phyloP scores from a whole-genome alignment of 257 asterid genomes.

The Lantana camara region DNA sequence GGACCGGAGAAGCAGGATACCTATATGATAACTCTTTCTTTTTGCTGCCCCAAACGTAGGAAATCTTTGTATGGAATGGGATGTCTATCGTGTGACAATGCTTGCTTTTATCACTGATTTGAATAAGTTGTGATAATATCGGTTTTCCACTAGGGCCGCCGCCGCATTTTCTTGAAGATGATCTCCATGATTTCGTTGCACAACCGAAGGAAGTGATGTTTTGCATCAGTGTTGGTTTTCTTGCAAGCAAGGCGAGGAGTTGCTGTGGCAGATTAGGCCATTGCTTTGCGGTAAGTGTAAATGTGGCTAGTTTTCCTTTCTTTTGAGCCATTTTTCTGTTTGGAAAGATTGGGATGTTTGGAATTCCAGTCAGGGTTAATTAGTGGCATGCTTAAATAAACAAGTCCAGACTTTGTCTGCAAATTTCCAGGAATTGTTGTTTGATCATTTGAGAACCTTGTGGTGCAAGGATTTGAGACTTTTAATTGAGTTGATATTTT shows the following conservation, averaged over 20 bases:
- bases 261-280: not conserved
- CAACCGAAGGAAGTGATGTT: slow-evolving; percentile 32
- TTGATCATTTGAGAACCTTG: not conserved
- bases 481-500: not conserved
- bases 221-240: slow-evolving; percentile 8
- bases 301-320: not conserved
- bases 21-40: not conserved
- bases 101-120: not conserved
- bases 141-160: not conserved
- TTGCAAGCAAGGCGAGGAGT: slow-evolving; percentile 9
- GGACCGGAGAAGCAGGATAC: not conserved
- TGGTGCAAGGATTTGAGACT: not conserved
- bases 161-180: slow-evolving; percentile 23
- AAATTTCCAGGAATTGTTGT: not conserved
- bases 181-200: slow-evolving; percentile 41
- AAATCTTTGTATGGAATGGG: not conserved
- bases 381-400: not conserved
- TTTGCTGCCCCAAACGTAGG: not conserved
- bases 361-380: not conserved
- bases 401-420: not conserved
- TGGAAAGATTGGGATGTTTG: no score
- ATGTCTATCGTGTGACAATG: not conserved
- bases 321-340: slow-evolving; percentile 22
- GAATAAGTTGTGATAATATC: slow-evolving; percentile 27
- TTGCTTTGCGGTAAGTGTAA: not conserved